Evolutionary conservation across 192 early-diverging fungal genomes (phyloP).

Genomic region (Rhizoclosmatium sp.): DNA sequence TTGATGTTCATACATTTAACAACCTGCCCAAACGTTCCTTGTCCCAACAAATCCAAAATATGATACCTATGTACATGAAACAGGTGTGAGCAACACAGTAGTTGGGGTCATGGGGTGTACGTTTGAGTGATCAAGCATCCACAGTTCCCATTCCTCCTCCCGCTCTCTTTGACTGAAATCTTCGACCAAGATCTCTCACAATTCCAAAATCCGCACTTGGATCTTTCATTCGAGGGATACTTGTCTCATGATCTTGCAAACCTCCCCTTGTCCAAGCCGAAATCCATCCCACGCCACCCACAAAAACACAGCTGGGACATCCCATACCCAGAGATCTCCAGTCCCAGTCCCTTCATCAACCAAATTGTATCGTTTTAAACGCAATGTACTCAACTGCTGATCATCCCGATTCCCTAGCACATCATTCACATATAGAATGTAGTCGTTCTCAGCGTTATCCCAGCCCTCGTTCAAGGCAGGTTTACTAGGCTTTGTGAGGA

Average conservation of each 20-base stretch:
- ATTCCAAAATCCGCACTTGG: too few species aligned
- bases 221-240: too few species aligned
- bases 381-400: conserved; percentile 68
- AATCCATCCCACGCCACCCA: background rate
- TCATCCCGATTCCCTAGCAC: conserved; percentile 91
- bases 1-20: conserved; percentile 94
- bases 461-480: conserved; percentile 87
- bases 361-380: background rate
- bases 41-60: conserved; percentile 92
- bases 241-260: background rate
- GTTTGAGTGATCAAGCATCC: too few species aligned
- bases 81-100: background rate
- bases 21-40: conserved; percentile 99
- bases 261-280: background rate
- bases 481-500: conserved; percentile 94
- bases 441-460: conserved; percentile 97
- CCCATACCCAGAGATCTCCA: background rate
- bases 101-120: too few species aligned
- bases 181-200: too few species aligned
- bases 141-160: too few species aligned
- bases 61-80: conserved; percentile 68
- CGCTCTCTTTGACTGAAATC: too few species aligned
- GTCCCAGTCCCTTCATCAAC: background rate
- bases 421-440: conserved; percentile 96
- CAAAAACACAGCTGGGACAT: background rate